Conservation (phyloP, 192 early-diverging fungal genomes). For the Backusella australiensis region DNA sequence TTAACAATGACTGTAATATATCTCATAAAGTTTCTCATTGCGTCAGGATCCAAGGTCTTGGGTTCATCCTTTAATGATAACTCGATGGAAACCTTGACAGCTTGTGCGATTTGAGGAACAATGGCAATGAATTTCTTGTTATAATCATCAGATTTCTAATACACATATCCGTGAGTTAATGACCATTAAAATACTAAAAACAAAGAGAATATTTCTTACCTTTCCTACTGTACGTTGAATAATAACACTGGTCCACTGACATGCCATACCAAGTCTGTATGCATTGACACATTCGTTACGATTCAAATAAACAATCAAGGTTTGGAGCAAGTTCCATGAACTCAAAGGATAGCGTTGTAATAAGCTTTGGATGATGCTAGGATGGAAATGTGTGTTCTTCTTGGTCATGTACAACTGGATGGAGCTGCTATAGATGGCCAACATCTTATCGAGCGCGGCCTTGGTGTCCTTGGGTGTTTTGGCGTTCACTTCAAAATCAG, state of each 20-base stretch:
- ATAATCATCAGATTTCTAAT: constrained; percentile 3
- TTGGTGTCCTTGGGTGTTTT: constrained; percentile 31
- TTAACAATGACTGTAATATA: neutral
- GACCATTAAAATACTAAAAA: no score
- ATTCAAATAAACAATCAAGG: constrained; percentile 50
- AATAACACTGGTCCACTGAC: constrained; percentile 37
- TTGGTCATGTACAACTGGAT: constrained; percentile 74
- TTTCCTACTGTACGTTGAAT: constrained; percentile 42
- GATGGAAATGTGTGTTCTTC: constrained; percentile 67
- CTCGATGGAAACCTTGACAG: neutral
- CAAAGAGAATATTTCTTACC: neutral
- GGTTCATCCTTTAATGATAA: constrained; percentile 1
- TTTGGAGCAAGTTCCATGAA: constrained; percentile 61
- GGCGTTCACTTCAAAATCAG: constrained; percentile 41
- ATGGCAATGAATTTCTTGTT: neutral
- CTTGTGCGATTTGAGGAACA: neutral
- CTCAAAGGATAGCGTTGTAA: constrained; percentile 56
- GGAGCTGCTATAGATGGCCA: constrained; percentile 54
- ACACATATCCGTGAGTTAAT: no score
- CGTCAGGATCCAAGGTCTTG: neutral
- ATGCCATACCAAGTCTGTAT: constrained; percentile 66
- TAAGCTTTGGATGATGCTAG: constrained; percentile 67
- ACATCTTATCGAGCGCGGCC: constrained; percentile 36
- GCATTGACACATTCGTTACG: constrained; percentile 55
- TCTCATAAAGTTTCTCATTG: constrained; percentile 10